Evolutionary conservation across 257 asterid species (phyloP).

Genomic region (Ilex asprella): DNA sequence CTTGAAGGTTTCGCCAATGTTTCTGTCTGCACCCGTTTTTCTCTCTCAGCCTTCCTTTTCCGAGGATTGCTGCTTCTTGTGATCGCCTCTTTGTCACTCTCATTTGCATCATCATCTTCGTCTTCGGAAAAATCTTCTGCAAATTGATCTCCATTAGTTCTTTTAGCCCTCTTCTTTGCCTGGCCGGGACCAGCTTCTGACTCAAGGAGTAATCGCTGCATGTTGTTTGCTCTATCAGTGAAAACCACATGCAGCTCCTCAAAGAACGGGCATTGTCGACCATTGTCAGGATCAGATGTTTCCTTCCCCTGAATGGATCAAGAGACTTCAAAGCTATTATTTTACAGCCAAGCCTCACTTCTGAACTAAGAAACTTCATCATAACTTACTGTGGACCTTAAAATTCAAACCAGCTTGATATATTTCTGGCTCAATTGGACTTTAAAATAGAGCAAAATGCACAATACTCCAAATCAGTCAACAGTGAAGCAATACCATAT

Average conservation of each 20-base stretch:
- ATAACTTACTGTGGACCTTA: too few species aligned
- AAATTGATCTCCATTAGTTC: constrained; percentile 24
- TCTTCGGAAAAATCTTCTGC: constrained; percentile 27
- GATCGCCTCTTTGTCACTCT: constrained; percentile 24
- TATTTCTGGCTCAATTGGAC: too few species aligned
- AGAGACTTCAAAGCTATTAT: constrained; percentile 6
- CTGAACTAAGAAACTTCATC: too few species aligned
- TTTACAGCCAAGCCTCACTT: neutral
- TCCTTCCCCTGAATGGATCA: constrained; percentile 39
- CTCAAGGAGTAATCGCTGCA: constrained; percentile 24
- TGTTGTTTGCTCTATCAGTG: constrained; percentile 23
- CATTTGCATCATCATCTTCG: constrained; percentile 20
- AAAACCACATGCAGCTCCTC: constrained; percentile 53
- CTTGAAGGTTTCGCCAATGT: constrained; percentile 12
- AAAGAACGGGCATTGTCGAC: constrained; percentile 41
- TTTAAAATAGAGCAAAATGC: too few species aligned
- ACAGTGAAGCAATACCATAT: too few species aligned
- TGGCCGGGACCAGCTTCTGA: constrained; percentile 21
- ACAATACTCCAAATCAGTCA: too few species aligned
- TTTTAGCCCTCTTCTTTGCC: constrained; percentile 27
- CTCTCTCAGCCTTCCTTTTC: constrained; percentile 26
- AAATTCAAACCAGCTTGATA: neutral
- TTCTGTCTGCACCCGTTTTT: constrained; percentile 18
- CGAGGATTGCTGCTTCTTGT: constrained; percentile 18
- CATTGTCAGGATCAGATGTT: constrained; percentile 28